Base-by-base conservation (phyloP, 495 filamentous ascomycete genomes). In the Bombardia bombarda region DNA sequence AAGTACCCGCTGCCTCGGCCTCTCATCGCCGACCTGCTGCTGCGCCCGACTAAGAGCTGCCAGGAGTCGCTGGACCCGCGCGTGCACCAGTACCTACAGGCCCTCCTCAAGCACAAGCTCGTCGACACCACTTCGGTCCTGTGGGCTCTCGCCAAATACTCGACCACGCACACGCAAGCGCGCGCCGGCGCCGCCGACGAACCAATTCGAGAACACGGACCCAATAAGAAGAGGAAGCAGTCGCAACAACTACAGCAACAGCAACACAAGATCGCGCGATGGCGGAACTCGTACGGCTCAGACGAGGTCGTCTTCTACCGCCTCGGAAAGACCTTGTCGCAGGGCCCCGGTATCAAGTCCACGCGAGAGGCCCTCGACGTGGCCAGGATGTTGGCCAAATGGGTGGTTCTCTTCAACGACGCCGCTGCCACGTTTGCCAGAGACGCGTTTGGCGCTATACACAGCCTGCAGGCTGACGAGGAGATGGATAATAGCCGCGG, bases 41-140 rank as follows among this genome's bases (percentile, higher is more conserved):
- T 87, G 5, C 70, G 69, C 19, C 76, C 78, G 14, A 43, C 43
- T 2, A 71, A 72, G 20, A 55, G 59, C 12, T 54, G 72, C 38
- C 61, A 52, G 26, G 57, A 71, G 51, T 64, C 63, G 45, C 74
- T 82, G 60, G 84, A 88, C 48, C 79, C 79, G 18, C 69, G 83
- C 33, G 60, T 84, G 18, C 68, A 72, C 4, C 65, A 74, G 16
- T 90, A 88, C 61, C 57, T 84, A 23, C 69, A 82, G 56, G 68
- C 68, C 12, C 68, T 88, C 21, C 69, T 79, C 24, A 68, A 72
- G 26, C 56, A 63, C 32, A 68, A 69, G 7, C 55, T 69, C 43
- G 63, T 83, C 23, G 75, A 79, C 45, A 63, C 68, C 4, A 66
- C 76, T 0, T 70, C 74, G 7, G 67, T 84, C 2, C 64, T 88